Percentiles rank a stretch among this genome's conserved stretches.
phyloP scores from a whole-genome alignment of 164 flowering plant genomes.

The Houttuynia cordata region DNA sequence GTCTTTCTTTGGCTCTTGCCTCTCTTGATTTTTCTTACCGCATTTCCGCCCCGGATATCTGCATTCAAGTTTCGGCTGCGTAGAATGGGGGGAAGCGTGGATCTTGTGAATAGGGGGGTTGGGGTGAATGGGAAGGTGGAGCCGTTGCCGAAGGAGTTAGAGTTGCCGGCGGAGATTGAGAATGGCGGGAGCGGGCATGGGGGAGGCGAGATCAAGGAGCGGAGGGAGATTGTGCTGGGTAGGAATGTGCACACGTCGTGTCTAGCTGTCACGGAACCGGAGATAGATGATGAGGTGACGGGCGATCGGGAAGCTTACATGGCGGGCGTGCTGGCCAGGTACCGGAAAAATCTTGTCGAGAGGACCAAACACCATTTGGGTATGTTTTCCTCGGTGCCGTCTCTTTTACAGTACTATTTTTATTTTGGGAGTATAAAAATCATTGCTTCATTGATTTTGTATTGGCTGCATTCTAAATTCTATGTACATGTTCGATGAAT shows the following conservation, averaged over 20 bases:
- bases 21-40: no score
- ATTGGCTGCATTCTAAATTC: not conserved
- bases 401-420: not conserved
- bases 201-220: slow-evolving; percentile 6
- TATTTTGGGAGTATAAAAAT: not conserved
- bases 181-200: slow-evolving; percentile 5
- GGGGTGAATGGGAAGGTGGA: slow-evolving; percentile 16
- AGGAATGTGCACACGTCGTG: slow-evolving; percentile 75
- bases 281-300: slow-evolving; percentile 72
- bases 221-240: slow-evolving; percentile 68
- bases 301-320: slow-evolving; percentile 91
- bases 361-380: slow-evolving; percentile 85
- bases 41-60: no score
- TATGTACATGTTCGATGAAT: not conserved
- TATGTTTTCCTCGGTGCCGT: slow-evolving; percentile 8
- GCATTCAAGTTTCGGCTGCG: no score
- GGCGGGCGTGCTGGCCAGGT: slow-evolving; percentile 88
- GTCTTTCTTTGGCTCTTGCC: no score
- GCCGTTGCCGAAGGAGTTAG: slow-evolving; percentile 25
- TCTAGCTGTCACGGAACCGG: slow-evolving; percentile 81
- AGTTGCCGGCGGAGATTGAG: slow-evolving; percentile 15
- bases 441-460: not conserved
- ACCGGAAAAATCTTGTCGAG: slow-evolving; percentile 50
- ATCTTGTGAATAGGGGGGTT: not conserved
- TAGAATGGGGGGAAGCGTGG: slow-evolving; percentile 20